Conservation (phyloP, 2,329 filamentous ascomycete genomes). For the Metarhizium humberi region DNA sequence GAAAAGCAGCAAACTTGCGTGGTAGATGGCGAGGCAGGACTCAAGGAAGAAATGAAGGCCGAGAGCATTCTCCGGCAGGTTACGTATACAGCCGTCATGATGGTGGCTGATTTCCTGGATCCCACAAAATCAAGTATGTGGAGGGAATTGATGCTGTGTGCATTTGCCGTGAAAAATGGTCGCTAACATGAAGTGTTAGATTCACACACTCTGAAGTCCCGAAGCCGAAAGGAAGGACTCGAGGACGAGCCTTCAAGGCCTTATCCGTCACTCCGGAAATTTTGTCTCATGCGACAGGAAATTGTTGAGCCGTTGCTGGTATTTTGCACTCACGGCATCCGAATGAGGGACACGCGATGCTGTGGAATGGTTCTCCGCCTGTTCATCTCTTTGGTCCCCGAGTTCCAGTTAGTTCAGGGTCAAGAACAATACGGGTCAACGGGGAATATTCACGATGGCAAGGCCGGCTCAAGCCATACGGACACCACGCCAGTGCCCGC, state of each 20-base stretch:
- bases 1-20: slow-evolving; percentile 51
- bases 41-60: slow-evolving; percentile 95
- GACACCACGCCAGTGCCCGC: slow-evolving; percentile 38
- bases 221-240: background rate
- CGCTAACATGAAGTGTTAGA: slow-evolving; percentile 4
- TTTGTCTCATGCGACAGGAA: slow-evolving; percentile 67
- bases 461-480: slow-evolving; percentile 11
- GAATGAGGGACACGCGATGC: slow-evolving; percentile 82
- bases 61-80: slow-evolving; percentile 91
- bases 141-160: background rate
- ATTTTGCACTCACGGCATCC: slow-evolving; percentile 84
- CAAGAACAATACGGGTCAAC: slow-evolving; percentile 11
- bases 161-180: background rate
- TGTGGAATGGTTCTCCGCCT: slow-evolving; percentile 78
- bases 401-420: slow-evolving; percentile 55
- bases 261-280: slow-evolving; percentile 60
- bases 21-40: slow-evolving; percentile 60
- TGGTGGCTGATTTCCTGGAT: slow-evolving; percentile 84
- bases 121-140: slow-evolving; percentile 55
- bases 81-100: slow-evolving; percentile 83
- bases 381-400: slow-evolving; percentile 75
- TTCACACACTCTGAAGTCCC: background rate
- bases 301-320: slow-evolving; percentile 83
- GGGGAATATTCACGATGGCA: slow-evolving; percentile 17
- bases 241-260: slow-evolving; percentile 16